Evolutionary conservation across 345 rosid genomes (phyloP), one percentile per base, ranked within the genome.

Genomic region (Punica granatum): DNA sequence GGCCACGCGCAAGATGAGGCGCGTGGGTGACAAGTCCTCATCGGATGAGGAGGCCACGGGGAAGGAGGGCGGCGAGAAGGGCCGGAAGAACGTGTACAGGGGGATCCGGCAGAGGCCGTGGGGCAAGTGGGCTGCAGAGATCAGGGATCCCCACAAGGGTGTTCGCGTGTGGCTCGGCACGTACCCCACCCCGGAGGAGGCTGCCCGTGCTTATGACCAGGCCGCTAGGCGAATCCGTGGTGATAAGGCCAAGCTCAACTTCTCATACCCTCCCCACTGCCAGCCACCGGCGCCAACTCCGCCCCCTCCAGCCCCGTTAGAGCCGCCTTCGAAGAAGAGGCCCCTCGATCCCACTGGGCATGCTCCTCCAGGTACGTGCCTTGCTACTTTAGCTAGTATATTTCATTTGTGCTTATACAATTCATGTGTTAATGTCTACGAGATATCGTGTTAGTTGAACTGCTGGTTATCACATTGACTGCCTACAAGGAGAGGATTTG

Each of bases 101-200:
- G 98, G 98, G 58, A 90, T 92, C 72, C 80, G 98, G 76, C 93
- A 79, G 73, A 77, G 98, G 67, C 92, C 98, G 7, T 90, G 96
- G 98, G 98, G 98, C 0, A 92, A 92, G 79, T 92, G 97, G 98
- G 98, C 98, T 0, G 90, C 95, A 7, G 97, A 92, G 83, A 92
- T 92, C 28, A 76, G 98, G 74, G 98, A 92, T 68, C 98, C 97
- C 0, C 65, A 63, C 44, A 90, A 86, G 73, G 98, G 98, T 0
- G 88, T 79, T 48, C 73, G 98, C 53, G 97, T 92, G 49, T 92
- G 98, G 98, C 95, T 92, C 4, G 98, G 98, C 35, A 92, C 98
- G 41, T 92, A 71, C 75, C 78, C 72, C 86, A 88, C 92, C 14
- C 83, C 97, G 56, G 96, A 88, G 67, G 97, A 92, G 75, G 98